Evolutionary conservation across 129 eudicot genomes (phyloP).

Genomic region (Glebionis coronaria): DNA sequence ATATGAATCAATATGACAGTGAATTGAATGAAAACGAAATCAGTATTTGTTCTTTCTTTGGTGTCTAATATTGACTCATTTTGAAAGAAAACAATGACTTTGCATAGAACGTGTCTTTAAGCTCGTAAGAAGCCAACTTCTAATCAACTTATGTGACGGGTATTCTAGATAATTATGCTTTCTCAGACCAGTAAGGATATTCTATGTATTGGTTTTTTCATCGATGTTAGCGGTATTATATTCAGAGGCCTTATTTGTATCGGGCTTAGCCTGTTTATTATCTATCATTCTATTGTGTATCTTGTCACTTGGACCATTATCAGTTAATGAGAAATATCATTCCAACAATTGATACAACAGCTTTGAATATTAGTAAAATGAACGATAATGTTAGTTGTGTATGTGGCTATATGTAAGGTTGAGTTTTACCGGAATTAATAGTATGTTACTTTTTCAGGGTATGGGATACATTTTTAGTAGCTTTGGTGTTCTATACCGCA

Average conservation of each 20-base stretch:
- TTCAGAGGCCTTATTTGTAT: no score
- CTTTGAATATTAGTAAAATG: background rate
- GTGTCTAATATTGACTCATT: slow-evolving; percentile 24
- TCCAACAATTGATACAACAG: background rate
- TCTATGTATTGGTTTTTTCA: background rate
- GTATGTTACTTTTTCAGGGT: slow-evolving; percentile 26
- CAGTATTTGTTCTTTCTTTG: slow-evolving; percentile 5
- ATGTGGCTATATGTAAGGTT: background rate
- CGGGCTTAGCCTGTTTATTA: no score
- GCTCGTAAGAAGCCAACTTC: background rate
- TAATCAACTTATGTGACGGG: slow-evolving; percentile 8
- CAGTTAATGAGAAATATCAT: no score
- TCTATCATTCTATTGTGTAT: no score
- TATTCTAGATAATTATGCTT: slow-evolving; percentile 3
- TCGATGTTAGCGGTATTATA: no score
- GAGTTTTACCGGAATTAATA: background rate
- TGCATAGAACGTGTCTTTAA: slow-evolving; percentile 24
- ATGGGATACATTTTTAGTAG: slow-evolving; percentile 55
- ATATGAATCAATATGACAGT: slow-evolving; percentile 8
- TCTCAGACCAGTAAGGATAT: slow-evolving; percentile 7
- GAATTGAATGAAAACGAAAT: slow-evolving; percentile 22
- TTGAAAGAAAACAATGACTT: slow-evolving; percentile 29
- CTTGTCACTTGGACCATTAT: no score
- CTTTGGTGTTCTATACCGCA: slow-evolving; percentile 49
- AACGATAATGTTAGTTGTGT: slow-evolving; percentile 5